phyloP scores from a whole-genome alignment of 345 rosid species.

The Limnanthes douglasii region DNA sequence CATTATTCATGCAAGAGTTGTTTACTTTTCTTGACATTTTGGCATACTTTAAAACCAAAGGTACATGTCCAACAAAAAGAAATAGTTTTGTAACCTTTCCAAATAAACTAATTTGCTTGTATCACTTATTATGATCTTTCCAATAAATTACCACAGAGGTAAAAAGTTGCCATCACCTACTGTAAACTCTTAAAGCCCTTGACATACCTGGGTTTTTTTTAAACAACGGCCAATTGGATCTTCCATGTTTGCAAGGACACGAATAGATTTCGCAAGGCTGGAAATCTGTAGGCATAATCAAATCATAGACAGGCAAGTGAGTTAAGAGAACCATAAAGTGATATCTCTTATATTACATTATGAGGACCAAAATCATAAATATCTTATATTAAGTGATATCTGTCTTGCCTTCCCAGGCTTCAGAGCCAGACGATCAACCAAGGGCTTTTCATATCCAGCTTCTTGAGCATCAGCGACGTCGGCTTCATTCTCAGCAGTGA shows the following conservation, averaged over 20 bases:
- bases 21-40: too few relatives aligned
- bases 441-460: conserved; percentile 57
- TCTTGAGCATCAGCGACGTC: conserved; percentile 66
- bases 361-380: too few relatives aligned
- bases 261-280: conserved; percentile 64
- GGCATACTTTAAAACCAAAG: too few relatives aligned
- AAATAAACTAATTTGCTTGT: too few relatives aligned
- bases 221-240: conserved; percentile 79
- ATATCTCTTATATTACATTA: too few relatives aligned
- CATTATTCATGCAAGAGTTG: too few relatives aligned
- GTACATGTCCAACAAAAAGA: too few relatives aligned
- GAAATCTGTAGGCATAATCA: conserved; percentile 31
- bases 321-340: too few relatives aligned
- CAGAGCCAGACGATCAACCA: conserved; percentile 65
- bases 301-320: conserved; percentile 3
- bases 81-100: too few relatives aligned
- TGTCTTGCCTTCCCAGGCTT: conserved; percentile 64
- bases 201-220: conserved; percentile 82
- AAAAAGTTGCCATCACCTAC: too few relatives aligned
- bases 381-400: conserved; percentile 2
- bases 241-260: conserved; percentile 85
- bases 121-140: too few relatives aligned
- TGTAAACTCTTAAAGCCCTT: conserved; percentile 2
- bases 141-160: too few relatives aligned
- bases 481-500: conserved; percentile 57